A percentile compares a stretch with the other conserved stretches of the same genome.
These are phyloP conservation scores for Wallemia hederae DNA, from an alignment of 1,284 basidiomycete species.

Conservation along the genomic window DNA sequence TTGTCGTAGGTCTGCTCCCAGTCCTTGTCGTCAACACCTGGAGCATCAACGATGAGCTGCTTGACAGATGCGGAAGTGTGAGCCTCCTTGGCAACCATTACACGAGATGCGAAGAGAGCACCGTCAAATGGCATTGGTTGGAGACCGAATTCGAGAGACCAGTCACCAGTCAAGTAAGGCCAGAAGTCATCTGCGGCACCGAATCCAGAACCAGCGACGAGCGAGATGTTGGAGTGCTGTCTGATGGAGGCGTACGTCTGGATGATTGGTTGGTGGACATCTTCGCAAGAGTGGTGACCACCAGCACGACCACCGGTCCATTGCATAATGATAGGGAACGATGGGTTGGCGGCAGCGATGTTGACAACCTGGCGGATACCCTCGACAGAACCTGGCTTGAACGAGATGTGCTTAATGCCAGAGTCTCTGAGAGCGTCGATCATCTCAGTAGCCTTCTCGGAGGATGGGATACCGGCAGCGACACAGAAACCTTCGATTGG, in stretches of 20 bases:
- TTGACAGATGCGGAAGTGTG: constrained; percentile 84
- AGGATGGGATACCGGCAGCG: constrained; percentile 74
- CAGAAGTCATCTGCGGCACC: constrained; percentile 83
- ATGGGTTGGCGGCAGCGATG: constrained; percentile 77
- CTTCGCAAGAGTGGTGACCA: constrained; percentile 92
- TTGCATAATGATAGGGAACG: constrained; percentile 92
- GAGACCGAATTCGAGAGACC: constrained; percentile 56
- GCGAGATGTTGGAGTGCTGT: constrained; percentile 56
- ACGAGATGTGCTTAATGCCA: constrained; percentile 66
- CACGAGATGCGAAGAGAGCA: constrained; percentile 76
- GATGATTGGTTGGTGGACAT: constrained; percentile 90
- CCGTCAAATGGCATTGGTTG: constrained; percentile 99
- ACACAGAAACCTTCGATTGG: constrained; percentile 95
- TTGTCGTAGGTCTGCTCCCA: constrained; percentile 92
- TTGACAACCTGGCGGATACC: constrained; percentile 89
- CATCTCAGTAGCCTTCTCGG: constrained; percentile 80
- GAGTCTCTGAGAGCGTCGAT: constrained; percentile 41
- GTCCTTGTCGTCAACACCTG: constrained; percentile 64
- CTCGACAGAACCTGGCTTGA: constrained; percentile 92
- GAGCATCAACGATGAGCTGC: constrained; percentile 74
- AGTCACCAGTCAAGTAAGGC: constrained; percentile 90
- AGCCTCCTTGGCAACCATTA: constrained; percentile 95
- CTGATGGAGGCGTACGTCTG: constrained; percentile 71
- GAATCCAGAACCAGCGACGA: constrained; percentile 90
- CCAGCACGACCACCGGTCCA: constrained; percentile 99